Base-by-base conservation (phyloP, 2,329 filamentous ascomycete species). In the Fusarium sp. region DNA sequence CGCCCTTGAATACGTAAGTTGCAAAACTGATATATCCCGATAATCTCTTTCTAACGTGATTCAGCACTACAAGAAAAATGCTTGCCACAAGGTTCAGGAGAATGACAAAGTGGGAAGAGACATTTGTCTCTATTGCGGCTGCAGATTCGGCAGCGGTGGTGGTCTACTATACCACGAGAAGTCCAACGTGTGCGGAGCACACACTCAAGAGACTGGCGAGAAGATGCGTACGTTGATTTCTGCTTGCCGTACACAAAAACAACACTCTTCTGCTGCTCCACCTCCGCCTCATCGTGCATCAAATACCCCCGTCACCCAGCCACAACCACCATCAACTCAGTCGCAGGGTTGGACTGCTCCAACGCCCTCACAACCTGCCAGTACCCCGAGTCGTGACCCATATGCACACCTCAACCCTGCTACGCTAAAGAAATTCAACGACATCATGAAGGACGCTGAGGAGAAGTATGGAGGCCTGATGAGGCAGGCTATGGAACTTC, bases 181-280 rank as follows among this genome's bases (percentile, higher is more conserved):
- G 38, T 81, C 81, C 54, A 73, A 76, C 5, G 81, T 86, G 4
- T 88, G 86, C 66, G 84, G 85, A n/a, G 68, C 76, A 5, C 81
- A 82, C 58, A 66, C 68, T 22, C 48, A 67, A 5, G 63, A 66
- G 10, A 63, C 59, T 42, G 36, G 34, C n/a, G 31, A 62, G 17
- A 46, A 61, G 56, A 72, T 73, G 51, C 58, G 49, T 2, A 20
- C 33, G 9, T 34, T 71, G 24, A 49, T 74, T 20, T 22, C 43
- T 31, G 44, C 55, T 18, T 51, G 53, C 28, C 70, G 68, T 26
- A 15, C 38, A n/a, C 52, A 46, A 26, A 46, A 31, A 14, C 33
- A 46, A n/a, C 49, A 33, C n/a, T 14, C 26, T 46, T 6, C 20
- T 15, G 22, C 26, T 20, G 38, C n/a, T 20, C 33, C 48, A 44